Evolutionary conservation across 768 basidiomycete genomes (phyloP), one percentile per base, ranked within the genome.

Genomic region (Russula sp.): DNA sequence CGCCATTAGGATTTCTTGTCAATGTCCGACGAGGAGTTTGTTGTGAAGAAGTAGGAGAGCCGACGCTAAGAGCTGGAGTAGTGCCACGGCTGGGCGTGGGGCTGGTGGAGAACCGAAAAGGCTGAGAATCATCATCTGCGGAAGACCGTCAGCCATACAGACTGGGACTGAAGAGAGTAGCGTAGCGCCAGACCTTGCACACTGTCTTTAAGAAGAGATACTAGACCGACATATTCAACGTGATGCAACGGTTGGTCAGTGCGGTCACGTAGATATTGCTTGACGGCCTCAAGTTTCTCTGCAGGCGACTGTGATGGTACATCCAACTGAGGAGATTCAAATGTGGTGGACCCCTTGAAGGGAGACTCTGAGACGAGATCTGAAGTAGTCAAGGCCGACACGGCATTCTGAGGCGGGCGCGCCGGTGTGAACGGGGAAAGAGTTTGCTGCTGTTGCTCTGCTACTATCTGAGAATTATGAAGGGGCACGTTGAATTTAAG

Each of bases 1-100:
- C 71, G 24, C 90, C 90, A 71, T 92, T 92, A 0, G 90, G 90
- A 69, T 92, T 92, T 71, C 77, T 83, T 24, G 79, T 72, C 8
- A 92, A 75, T 11, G 80, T 84, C 71, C 81, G 85, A 20, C 80
- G 80, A 6, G 84, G 78, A 18, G 79, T 71, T 42, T 75, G 75
- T 6, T 60, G 62, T 32, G 74, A 69, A 13, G 69, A 66, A 57
- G 68, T 63, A 26, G 66, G 65, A 63, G 69, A 68, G 28, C 62
- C 68, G 48, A 67, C 62, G 53, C 50, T 67, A 69, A 67, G 71
- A 57, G 53, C 73, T 71, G 67, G 80, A 71, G 72, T 72, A 11
- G 74, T 77, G 46, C 73, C 79, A 18, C 78, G 76, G 24, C 72
- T 74, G 16, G 80, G 79, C 1, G 78, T 74, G n/a, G 76, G 75